A percentile compares a stretch with the other conserved stretches of the same genome.
phyloP scores from a whole-genome alignment of 169 alveolate genomes.

The Plasmodium billcollinsi region DNA sequence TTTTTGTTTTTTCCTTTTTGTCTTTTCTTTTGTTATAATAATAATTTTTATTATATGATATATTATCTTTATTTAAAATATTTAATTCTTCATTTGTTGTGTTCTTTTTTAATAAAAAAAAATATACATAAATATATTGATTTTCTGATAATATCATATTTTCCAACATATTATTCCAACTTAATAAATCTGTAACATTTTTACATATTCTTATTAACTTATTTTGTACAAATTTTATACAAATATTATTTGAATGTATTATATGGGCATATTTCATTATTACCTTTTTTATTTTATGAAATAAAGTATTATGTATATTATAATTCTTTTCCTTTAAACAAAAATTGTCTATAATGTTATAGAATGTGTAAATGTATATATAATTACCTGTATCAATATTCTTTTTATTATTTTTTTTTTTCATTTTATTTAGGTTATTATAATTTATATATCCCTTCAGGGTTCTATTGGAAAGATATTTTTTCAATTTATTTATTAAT shows the following conservation, averaged over 20 bases:
- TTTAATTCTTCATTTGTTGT: background rate
- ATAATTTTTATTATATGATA: background rate
- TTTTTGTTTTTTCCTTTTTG: background rate
- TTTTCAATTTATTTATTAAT: conserved; percentile 16
- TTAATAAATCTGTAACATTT: conserved; percentile 12
- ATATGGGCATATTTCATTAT: conserved; percentile 1
- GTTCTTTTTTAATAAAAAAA: conserved; percentile 4
- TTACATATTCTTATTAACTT: conserved; percentile 22
- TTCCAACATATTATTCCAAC: conserved; percentile 23
- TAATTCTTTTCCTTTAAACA: conserved; percentile 26
- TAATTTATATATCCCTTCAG: conserved; percentile 26
- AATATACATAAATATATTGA: conserved; percentile 17
- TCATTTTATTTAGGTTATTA: background rate
- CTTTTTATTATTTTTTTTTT: background rate
- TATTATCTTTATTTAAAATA: background rate
- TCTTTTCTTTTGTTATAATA: background rate
- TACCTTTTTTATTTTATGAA: conserved; percentile 21
- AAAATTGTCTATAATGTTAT: conserved; percentile 22
- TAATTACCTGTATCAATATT: background rate
- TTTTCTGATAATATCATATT: background rate
- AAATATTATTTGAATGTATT: conserved; percentile 9
- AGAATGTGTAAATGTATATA: conserved; percentile 28
- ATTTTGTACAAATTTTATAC: conserved; percentile 11
- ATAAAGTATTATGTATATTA: conserved; percentile 3
- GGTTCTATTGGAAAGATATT: conserved; percentile 34